Evolutionary conservation across 2,329 filamentous ascomycete genomes (phyloP).

Genomic region (Xylariaceae sp.): DNA sequence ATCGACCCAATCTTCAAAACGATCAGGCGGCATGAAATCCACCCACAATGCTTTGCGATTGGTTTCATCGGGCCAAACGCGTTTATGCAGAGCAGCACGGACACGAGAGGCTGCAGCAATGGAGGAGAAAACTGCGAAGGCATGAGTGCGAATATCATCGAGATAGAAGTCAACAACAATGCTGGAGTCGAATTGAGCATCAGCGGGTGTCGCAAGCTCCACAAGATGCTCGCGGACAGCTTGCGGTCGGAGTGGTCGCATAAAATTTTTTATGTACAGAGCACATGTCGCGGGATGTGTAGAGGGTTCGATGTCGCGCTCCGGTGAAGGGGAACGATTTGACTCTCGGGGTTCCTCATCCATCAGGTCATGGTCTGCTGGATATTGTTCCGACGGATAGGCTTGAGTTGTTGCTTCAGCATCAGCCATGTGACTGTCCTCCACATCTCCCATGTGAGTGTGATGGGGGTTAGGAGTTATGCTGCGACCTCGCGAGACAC

Average conservation of each 20-base stretch:
- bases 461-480: background rate
- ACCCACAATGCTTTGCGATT: constrained; percentile 79
- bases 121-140: constrained; percentile 68
- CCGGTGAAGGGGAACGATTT: constrained; percentile 22
- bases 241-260: constrained; percentile 72
- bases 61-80: constrained; percentile 81
- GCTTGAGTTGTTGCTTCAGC: constrained; percentile 10
- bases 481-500: background rate
- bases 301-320: constrained; percentile 46
- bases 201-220: constrained; percentile 59
- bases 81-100: constrained; percentile 68
- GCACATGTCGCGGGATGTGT: constrained; percentile 68
- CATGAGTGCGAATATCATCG: constrained; percentile 82
- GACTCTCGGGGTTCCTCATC: constrained; percentile 21
- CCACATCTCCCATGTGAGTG: constrained; percentile 4
- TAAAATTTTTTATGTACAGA: constrained; percentile 85
- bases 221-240: constrained; percentile 64
- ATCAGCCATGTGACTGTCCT: constrained; percentile 19
- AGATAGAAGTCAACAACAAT: constrained; percentile 68
- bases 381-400: background rate
- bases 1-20: constrained; percentile 68
- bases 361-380: constrained; percentile 16
- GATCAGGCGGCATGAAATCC: constrained; percentile 79
- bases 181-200: constrained; percentile 45
- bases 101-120: constrained; percentile 69